Base-by-base conservation (phyloP, 192 early-diverging fungal species). In the Geranomyces michiganensis region DNA sequence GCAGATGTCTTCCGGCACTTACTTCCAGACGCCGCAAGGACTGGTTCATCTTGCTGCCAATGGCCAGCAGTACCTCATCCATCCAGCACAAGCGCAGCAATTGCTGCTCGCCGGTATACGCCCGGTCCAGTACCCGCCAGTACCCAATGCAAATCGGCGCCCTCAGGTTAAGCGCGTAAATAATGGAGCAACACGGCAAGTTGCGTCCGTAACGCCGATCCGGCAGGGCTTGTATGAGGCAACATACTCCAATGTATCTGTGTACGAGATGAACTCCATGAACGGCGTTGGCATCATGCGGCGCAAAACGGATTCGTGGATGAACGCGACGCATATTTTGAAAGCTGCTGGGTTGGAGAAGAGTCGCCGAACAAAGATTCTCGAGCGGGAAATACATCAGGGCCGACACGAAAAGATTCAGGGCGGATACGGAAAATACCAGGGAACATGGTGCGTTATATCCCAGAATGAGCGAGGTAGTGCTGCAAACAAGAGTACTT, bases 291-390 rank as follows among this genome's bases (percentile, higher is more conserved):
- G 64, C 47, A 63, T 84, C 14, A 87, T 87, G 85, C 60, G 83
- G 17, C 62, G 85, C 27, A 44, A 58, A 27, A 27, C 15, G n/a
- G 85, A 87, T 65, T 70, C 71, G 13, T 82, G 77, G 79, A 75
- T 87, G 45, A 87, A 87, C 67, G 83, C 83, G 47, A 87, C 85
- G 17, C 85, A 87, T 64, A 65, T 87, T 15, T 56, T 87, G 61
- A 81, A 83, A 56, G 56, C 90, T 15, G 84, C 85, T 22, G 82
- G 82, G 1, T 56, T 81, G 27, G 85, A 85, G 36, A 87, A 87
- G 73, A 69, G 81, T 33, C 30, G 68, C 49, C 66, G 85, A 29
- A 85, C 85, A 36, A 85, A 83, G 65, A 74, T 87, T 43, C 62
- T 87, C 59, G 83, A 85, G 62, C 36, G 73, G 49, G 76, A 80